These are phyloP conservation scores for Ogataea polymorpha DNA, from an alignment of 805 yeast species.

Conservation along the genomic window DNA sequence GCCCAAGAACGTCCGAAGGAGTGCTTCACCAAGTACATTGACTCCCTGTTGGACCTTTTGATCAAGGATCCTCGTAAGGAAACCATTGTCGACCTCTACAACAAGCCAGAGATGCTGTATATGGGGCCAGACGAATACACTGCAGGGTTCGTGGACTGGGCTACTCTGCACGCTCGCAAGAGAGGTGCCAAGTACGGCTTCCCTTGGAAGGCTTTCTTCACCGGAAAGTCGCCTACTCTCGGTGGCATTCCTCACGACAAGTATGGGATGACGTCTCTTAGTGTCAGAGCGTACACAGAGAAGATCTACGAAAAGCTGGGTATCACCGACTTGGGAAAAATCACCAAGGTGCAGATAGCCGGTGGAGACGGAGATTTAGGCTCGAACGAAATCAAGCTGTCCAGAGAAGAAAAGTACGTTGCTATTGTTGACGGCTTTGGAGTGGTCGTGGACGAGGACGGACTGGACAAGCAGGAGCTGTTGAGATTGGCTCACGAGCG, in stretches of 20 bases:
- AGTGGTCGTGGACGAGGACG: slow-evolving; percentile 87
- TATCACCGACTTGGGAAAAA: slow-evolving; percentile 50
- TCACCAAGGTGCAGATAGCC: slow-evolving; percentile 91
- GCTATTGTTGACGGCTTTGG: slow-evolving; percentile 96
- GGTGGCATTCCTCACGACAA: slow-evolving; percentile 99
- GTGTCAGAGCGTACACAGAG: slow-evolving; percentile 88
- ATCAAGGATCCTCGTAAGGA: slow-evolving; percentile 72
- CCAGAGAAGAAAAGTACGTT: slow-evolving; percentile 78
- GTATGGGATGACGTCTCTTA: slow-evolving; percentile 95
- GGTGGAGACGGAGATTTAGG: slow-evolving; percentile 99
- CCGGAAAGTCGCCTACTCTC: slow-evolving; percentile 86
- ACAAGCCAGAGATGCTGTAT: slow-evolving; percentile 83
- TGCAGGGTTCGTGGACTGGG: slow-evolving; percentile 95
- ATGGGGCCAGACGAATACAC: slow-evolving; percentile 99
- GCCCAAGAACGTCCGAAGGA: slow-evolving; percentile 78
- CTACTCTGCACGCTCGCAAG: slow-evolving; percentile 84
- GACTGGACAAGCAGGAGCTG: slow-evolving; percentile 78
- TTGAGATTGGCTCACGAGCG: slow-evolving; percentile 74
- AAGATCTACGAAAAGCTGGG: slow-evolving; percentile 78
- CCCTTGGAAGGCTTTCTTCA: slow-evolving; percentile 92
- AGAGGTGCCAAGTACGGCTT: slow-evolving; percentile 86
- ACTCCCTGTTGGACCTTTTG: slow-evolving; percentile 81
- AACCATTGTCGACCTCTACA: slow-evolving; percentile 77
- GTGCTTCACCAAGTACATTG: slow-evolving; percentile 90
- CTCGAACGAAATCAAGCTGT: slow-evolving; percentile 86